Conservation (phyloP, 805 yeast species). For the Kluyveromyces siamensis region DNA sequence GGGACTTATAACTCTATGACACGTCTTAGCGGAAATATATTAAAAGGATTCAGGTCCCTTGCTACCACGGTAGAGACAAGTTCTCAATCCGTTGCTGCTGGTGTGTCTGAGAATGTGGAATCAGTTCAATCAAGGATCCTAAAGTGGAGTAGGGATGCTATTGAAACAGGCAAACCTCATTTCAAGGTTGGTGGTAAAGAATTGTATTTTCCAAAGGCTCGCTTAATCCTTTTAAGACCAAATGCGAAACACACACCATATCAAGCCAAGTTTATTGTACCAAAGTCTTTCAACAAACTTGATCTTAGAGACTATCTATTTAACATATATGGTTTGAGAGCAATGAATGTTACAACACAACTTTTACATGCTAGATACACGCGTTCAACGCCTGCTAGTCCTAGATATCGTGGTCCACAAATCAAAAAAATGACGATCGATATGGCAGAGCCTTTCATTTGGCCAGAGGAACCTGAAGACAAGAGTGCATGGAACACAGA, state of each 20-base stretch:
- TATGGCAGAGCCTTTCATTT: conserved; percentile 89
- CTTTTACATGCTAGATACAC: conserved; percentile 63
- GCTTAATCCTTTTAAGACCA: conserved; percentile 74
- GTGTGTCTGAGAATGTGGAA: neutral
- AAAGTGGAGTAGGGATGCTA: conserved; percentile 38
- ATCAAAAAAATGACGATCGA: conserved; percentile 94
- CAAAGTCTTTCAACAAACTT: conserved; percentile 85
- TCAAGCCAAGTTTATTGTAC: conserved; percentile 94
- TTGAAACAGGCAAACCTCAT: conserved; percentile 62
- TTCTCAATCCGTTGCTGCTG: neutral
- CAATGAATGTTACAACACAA: conserved; percentile 80
- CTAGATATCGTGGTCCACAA: conserved; percentile 72
- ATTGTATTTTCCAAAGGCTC: conserved; percentile 77
- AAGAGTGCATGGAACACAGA: conserved; percentile 34
- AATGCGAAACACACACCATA: conserved; percentile 96
- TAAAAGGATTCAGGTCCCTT: conserved; percentile 15
- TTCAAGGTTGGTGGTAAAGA: conserved; percentile 72
- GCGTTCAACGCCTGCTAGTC: conserved; percentile 48
- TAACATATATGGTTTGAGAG: conserved; percentile 84
- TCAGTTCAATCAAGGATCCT: conserved; percentile 18
- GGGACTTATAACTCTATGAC: conserved; percentile 11
- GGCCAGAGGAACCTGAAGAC: conserved; percentile 65
- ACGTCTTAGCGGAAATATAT: conserved; percentile 11
- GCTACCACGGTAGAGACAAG: conserved; percentile 21
- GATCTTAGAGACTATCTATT: conserved; percentile 90